Percentiles rank a stretch among this genome's conserved stretches.
phyloP scores from a whole-genome alignment of 2,329 filamentous ascomycete species.

The Kalmusia sp. region DNA sequence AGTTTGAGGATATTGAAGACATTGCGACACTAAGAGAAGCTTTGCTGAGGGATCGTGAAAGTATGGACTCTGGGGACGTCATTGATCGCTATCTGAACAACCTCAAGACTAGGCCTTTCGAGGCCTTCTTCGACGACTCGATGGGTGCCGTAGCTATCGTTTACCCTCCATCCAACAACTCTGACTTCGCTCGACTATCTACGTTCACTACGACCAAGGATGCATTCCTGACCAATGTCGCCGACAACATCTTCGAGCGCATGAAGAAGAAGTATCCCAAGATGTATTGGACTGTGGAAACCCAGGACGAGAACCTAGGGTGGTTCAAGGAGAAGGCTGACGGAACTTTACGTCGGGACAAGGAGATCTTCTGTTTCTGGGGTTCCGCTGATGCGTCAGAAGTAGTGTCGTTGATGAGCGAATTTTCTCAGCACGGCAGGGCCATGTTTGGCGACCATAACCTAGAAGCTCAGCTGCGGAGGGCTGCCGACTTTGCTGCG shows the following conservation, averaged over 20 bases:
- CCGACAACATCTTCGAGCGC: constrained; percentile 91
- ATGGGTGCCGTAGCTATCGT: constrained; percentile 94
- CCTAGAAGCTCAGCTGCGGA: constrained; percentile 82
- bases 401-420: constrained; percentile 81
- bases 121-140: constrained; percentile 90
- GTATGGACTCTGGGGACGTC: constrained; percentile 80
- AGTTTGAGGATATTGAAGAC: constrained; percentile 77
- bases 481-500: constrained; percentile 75
- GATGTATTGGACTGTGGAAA: constrained; percentile 95
- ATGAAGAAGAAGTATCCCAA: constrained; percentile 94
- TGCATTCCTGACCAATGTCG: constrained; percentile 92
- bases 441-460: constrained; percentile 90
- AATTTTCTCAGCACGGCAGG: constrained; percentile 82
- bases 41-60: constrained; percentile 80
- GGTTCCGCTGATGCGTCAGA: constrained; percentile 83
- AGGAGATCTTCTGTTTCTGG: constrained; percentile 96
- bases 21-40: constrained; percentile 80
- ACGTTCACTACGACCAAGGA: constrained; percentile 93
- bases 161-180: constrained; percentile 72
- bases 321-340: constrained; percentile 99
- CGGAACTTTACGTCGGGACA: constrained; percentile 83
- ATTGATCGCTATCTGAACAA: constrained; percentile 87
- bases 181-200: constrained; percentile 79
- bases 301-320: constrained; percentile 90
- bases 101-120: constrained; percentile 79